Percentiles rank a stretch among this genome's conserved stretches.
Evolutionary conservation across 306 rosid species (phyloP).

Genomic region (Gynostemma pentaphyllum): DNA sequence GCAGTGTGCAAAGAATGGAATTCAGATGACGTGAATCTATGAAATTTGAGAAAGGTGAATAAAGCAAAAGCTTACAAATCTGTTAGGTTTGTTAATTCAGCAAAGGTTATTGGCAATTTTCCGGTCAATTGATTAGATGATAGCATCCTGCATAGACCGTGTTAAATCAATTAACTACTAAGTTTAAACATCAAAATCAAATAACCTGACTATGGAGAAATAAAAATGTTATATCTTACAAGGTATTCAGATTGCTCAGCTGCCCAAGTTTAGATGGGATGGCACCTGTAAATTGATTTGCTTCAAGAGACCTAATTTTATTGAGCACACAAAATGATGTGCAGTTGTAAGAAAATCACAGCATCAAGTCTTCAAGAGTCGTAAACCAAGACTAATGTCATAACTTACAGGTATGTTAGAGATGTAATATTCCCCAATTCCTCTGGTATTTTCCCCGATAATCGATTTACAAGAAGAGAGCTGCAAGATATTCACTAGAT

Average conservation of each 20-base stretch:
- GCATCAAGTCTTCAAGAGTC: not conserved
- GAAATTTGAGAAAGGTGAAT: conserved; percentile 6
- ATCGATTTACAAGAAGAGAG: conserved; percentile 59
- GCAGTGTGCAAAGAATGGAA: conserved; percentile 23
- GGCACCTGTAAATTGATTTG: conserved; percentile 59
- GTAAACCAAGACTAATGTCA: not conserved
- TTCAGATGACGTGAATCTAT: not conserved
- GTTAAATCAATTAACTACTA: conserved; percentile 11
- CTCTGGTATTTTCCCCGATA: conserved; percentile 77
- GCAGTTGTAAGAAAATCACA: not conserved
- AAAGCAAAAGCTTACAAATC: conserved; percentile 42
- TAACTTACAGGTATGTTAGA: conserved; percentile 51
- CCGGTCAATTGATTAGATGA: conserved; percentile 73
- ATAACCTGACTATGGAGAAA: not conserved
- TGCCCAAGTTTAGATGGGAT: conserved; percentile 63
- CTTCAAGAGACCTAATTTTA: conserved; percentile 55
- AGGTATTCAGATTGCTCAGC: conserved; percentile 34
- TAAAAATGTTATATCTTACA: conserved; percentile 31
- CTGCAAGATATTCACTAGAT: conserved; percentile 38
- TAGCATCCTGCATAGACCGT: conserved; percentile 35
- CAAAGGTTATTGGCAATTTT: conserved; percentile 40
- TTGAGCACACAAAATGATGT: not conserved
- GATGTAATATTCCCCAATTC: conserved; percentile 53
- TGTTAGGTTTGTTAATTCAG: conserved; percentile 38
- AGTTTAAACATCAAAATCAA: conserved; percentile 1